phyloP scores from a whole-genome alignment of 768 basidiomycete species.

The Tylopilus sp. region DNA sequence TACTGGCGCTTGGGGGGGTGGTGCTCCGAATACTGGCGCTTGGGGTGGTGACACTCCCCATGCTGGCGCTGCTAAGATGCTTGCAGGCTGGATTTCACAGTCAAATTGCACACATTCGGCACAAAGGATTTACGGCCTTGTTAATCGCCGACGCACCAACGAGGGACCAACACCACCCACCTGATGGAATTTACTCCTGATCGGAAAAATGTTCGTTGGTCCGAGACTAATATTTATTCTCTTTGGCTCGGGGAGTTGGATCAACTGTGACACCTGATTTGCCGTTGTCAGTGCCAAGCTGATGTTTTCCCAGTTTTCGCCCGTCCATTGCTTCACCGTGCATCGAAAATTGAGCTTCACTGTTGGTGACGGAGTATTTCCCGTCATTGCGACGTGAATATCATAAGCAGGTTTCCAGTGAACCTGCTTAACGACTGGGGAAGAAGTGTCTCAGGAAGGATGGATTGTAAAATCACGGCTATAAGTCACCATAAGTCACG shows the following conservation, averaged over 20 bases:
- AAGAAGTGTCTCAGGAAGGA: neutral
- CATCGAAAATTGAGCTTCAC: constrained; percentile 30
- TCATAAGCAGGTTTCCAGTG: constrained; percentile 22
- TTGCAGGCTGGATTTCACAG: too few relatives aligned
- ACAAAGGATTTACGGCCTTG: too few relatives aligned
- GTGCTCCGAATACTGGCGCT: too few relatives aligned
- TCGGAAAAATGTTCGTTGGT: neutral
- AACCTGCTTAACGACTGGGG: constrained; percentile 14
- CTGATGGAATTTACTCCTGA: too few relatives aligned
- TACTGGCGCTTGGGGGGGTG: too few relatives aligned
- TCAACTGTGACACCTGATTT: constrained; percentile 13
- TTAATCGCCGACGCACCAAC: too few relatives aligned
- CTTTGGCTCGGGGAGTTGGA: constrained; percentile 23
- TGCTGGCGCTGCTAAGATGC: too few relatives aligned
- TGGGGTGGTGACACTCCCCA: too few relatives aligned
- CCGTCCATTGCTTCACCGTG: constrained; percentile 26
- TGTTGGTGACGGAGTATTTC: constrained; percentile 11
- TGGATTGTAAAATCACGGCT: neutral
- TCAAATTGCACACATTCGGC: too few relatives aligned
- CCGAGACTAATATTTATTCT: constrained; percentile 12
- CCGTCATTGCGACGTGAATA: constrained; percentile 11
- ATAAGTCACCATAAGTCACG: constrained; percentile 17
- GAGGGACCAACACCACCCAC: too few relatives aligned
- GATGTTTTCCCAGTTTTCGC: constrained; percentile 30
- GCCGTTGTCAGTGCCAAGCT: constrained; percentile 26